phyloP scores from a whole-genome alignment of 2,329 filamentous ascomycete species.

The Sporothrix phasma region DNA sequence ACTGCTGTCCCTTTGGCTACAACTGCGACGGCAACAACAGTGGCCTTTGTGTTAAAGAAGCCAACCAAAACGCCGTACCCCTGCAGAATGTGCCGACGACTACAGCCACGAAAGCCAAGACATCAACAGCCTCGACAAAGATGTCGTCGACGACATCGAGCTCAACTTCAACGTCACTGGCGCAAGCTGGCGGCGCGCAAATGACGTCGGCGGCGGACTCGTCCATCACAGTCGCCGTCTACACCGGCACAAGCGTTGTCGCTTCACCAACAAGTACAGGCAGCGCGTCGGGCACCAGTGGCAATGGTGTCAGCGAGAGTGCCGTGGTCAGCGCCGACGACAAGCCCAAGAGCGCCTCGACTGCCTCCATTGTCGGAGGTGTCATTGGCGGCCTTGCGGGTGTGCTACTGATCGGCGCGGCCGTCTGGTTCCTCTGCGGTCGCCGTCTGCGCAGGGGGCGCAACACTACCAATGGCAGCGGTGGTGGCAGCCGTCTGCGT shows the following conservation, averaged over 20 bases:
- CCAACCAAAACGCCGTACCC: slow-evolving; percentile 37
- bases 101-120: neutral
- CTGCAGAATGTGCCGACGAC: slow-evolving; percentile 14
- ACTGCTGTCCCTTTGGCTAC: slow-evolving; percentile 69
- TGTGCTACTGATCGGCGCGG: slow-evolving; percentile 30
- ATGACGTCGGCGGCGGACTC: neutral
- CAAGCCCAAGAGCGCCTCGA: slow-evolving; percentile 23
- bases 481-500: slow-evolving; percentile 9
- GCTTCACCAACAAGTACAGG: neutral
- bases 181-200: neutral
- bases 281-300: neutral
- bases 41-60: slow-evolving; percentile 41
- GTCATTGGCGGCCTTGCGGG: slow-evolving; percentile 37
- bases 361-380: slow-evolving; percentile 38
- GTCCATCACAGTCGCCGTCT: neutral
- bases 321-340: slow-evolving; percentile 10
- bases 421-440: slow-evolving; percentile 31
- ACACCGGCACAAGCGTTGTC: neutral
- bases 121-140: slow-evolving; percentile 17
- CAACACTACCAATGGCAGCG: neutral
- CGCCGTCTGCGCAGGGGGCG: slow-evolving; percentile 23
- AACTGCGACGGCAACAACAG: slow-evolving; percentile 44
- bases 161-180: slow-evolving; percentile 17
- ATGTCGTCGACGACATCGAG: slow-evolving; percentile 20
- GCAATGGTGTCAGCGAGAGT: slow-evolving; percentile 11